phyloP scores from a whole-genome alignment of 192 early-diverging fungal genomes.

The Geranomyces variabilis region DNA sequence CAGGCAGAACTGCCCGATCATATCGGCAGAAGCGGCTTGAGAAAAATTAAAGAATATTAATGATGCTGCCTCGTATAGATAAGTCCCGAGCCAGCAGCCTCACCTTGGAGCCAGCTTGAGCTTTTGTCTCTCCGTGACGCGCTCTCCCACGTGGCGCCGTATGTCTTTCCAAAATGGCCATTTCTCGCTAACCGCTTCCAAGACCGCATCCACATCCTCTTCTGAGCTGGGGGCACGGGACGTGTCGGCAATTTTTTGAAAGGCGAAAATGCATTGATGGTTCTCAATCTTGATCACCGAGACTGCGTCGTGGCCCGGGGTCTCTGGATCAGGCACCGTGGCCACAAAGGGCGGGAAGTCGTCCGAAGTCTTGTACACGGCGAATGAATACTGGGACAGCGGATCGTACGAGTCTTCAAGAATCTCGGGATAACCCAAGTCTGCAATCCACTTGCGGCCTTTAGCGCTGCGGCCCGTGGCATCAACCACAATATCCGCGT shows the following conservation, averaged over 20 bases:
- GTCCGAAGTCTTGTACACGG: background rate
- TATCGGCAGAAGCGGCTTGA: constrained; percentile 5
- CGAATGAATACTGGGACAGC: background rate
- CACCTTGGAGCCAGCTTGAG: background rate
- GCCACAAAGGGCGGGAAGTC: background rate
- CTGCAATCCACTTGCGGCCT: constrained; percentile 1
- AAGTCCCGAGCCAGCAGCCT: no score
- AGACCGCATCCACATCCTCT: background rate
- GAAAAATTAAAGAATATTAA: background rate
- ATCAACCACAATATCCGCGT: constrained; percentile 21
- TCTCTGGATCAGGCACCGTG: background rate
- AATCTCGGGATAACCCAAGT: background rate
- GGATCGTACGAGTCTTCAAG: constrained; percentile 6
- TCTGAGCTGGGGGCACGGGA: background rate
- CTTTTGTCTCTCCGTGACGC: background rate
- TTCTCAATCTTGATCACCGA: background rate
- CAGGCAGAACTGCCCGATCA: background rate
- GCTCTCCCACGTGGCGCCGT: background rate
- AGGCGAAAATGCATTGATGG: background rate
- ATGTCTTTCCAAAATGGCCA: constrained; percentile 10
- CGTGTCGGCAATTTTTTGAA: background rate
- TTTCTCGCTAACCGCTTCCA: background rate
- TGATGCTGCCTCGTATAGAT: no score
- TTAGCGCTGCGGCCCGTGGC: constrained; percentile 18
- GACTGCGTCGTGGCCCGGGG: background rate